These are phyloP conservation scores for Talaromyces ruber DNA, from an alignment of 495 filamentous ascomycete species.

Conservation along the genomic window DNA sequence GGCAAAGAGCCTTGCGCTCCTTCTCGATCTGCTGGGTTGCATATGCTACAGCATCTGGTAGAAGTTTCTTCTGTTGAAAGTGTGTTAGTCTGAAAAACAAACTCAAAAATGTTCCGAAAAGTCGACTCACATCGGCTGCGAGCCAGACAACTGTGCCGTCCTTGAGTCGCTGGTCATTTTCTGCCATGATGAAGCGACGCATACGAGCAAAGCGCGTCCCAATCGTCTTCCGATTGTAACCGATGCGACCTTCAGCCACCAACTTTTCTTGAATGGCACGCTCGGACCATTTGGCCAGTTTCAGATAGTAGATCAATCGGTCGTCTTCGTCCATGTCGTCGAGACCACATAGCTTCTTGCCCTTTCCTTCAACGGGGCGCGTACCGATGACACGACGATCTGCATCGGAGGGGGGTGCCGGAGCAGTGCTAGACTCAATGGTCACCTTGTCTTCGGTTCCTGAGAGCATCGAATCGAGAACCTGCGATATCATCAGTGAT, in stretches of 20 bases:
- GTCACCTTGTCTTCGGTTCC: neutral
- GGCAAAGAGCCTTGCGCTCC: conserved; percentile 1
- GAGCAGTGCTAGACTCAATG: neutral
- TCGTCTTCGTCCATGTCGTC: conserved; percentile 6
- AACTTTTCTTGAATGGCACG: conserved; percentile 2
- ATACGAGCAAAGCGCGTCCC: conserved; percentile 25
- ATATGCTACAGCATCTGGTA: conserved; percentile 6
- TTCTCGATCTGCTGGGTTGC: conserved; percentile 6
- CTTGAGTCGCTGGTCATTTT: conserved; percentile 20
- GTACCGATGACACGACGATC: neutral
- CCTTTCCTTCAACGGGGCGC: neutral
- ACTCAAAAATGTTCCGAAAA: neutral
- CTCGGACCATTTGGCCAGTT: conserved; percentile 4
- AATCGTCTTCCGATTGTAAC: conserved; percentile 20
- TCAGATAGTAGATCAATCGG: conserved; percentile 4
- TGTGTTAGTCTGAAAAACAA: neutral
- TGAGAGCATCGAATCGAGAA: neutral
- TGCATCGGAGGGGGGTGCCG: neutral
- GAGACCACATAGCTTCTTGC: neutral
- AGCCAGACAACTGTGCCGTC: conserved; percentile 29
- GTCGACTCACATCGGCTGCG: conserved; percentile 20
- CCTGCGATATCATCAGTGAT: neutral
- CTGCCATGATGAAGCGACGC: conserved; percentile 15
- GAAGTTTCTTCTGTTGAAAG: conserved; percentile 5
- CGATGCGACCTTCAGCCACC: conserved; percentile 1